Conservation (phyloP, 257 asterid genomes). For the Anisodus tanguticus region DNA sequence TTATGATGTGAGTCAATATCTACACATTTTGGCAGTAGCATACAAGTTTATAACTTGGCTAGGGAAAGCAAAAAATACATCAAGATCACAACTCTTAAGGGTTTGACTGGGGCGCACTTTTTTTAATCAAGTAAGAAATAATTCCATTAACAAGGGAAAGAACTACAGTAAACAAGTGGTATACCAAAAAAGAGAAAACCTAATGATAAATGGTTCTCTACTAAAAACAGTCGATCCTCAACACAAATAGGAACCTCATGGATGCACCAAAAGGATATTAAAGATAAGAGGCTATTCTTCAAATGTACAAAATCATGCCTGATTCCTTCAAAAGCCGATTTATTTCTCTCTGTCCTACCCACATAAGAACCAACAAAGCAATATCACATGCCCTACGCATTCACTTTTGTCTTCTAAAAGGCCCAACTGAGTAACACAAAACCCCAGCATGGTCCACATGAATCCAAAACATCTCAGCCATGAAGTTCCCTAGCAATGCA, state of each 20-base stretch:
- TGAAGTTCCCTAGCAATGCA: background rate
- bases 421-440: background rate
- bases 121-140: background rate
- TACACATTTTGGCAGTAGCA: background rate
- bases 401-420: background rate
- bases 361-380: background rate
- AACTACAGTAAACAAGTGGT: background rate
- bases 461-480: background rate
- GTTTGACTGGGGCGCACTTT: background rate
- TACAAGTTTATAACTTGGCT: background rate
- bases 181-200: no score
- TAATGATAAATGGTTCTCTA: background rate
- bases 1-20: slow-evolving; percentile 13
- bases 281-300: no score
- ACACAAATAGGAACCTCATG: background rate
- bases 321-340: background rate
- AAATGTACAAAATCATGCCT: background rate
- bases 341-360: background rate
- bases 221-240: background rate
- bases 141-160: background rate
- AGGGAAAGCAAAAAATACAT: background rate
- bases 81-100: background rate
- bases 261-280: background rate
- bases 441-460: background rate
- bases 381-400: background rate